Percentiles rank a stretch among this genome's conserved stretches.
Evolutionary conservation across 495 filamentous ascomycete species (phyloP).

Genomic region (Penicillium coprophilum): DNA sequence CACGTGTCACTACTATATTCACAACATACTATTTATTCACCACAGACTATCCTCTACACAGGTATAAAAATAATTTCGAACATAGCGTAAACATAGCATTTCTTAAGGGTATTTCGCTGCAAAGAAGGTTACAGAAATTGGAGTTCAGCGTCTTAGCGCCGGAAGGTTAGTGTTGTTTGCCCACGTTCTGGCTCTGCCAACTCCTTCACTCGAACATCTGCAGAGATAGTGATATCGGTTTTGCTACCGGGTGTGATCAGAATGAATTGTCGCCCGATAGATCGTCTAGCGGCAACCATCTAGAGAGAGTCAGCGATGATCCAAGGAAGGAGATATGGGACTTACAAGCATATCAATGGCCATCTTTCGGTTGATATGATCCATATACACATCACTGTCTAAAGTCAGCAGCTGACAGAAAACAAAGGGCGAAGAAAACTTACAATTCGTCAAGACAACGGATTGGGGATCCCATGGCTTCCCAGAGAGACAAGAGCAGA

Average conservation of each 20-base stretch:
- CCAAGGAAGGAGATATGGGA: slow-evolving; percentile 11
- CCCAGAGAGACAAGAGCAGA: slow-evolving; percentile 88
- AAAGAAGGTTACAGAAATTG: neutral
- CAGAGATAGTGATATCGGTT: slow-evolving; percentile 61
- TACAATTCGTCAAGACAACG: slow-evolving; percentile 95
- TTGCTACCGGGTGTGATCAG: slow-evolving; percentile 94
- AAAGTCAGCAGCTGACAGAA: slow-evolving; percentile 23
- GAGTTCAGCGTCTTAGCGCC: slow-evolving; percentile 6
- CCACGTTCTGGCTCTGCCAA: slow-evolving; percentile 64
- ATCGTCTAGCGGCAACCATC: slow-evolving; percentile 79
- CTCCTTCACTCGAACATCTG: slow-evolving; percentile 85
- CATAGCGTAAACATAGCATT: neutral
- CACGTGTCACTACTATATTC: slow-evolving; percentile 4
- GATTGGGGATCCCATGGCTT: slow-evolving; percentile 94
- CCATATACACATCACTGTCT: slow-evolving; percentile 92
- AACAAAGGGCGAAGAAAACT: slow-evolving; percentile 21
- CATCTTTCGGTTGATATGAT: slow-evolving; percentile 89
- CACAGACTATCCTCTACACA: neutral
- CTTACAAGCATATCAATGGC: slow-evolving; percentile 93
- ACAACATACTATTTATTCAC: neutral
- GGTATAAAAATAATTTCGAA: neutral
- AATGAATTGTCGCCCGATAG: slow-evolving; percentile 89
- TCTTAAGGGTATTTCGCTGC: slow-evolving; percentile 5
- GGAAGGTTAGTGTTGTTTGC: slow-evolving; percentile 40
- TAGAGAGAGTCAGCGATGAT: slow-evolving; percentile 32